Conservation (phyloP, 345 rosid species). For the Aurinia saxatilis region DNA sequence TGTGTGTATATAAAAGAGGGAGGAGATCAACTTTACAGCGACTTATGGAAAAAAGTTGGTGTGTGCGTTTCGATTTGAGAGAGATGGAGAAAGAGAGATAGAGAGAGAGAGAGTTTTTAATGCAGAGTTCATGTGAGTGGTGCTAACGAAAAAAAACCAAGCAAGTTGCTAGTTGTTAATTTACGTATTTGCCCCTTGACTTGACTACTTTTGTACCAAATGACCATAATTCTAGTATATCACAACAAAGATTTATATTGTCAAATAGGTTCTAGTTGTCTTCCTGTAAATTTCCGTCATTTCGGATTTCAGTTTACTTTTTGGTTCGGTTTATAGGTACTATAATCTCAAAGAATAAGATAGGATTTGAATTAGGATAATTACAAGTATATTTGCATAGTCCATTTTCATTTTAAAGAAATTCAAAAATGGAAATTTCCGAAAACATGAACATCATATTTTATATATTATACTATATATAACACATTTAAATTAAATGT, state of each 20-base stretch:
- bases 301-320: no score
- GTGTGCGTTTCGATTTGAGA: constrained; percentile 14
- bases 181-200: constrained; percentile 25
- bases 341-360: no score
- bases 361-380: neutral
- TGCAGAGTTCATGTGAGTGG: constrained; percentile 34
- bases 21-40: constrained; percentile 29
- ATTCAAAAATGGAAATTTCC: no score
- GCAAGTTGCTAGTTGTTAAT: constrained; percentile 11
- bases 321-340: no score
- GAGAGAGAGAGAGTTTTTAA: constrained; percentile 23
- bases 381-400: no score
- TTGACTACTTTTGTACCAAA: constrained; percentile 12
- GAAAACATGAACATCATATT: no score
- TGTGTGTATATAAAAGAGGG: constrained; percentile 9
- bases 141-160: constrained; percentile 3
- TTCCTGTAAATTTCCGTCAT: no score
- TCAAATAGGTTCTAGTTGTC: no score
- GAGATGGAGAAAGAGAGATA: constrained; percentile 15
- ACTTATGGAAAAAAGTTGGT: constrained; percentile 21
- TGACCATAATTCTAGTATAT: constrained; percentile 2
- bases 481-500: no score
- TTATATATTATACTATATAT: no score
- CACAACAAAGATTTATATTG: neutral
- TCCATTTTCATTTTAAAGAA: no score